Conservation (phyloP, 1,284 basidiomycete species). For the Puccinia horiana region DNA sequence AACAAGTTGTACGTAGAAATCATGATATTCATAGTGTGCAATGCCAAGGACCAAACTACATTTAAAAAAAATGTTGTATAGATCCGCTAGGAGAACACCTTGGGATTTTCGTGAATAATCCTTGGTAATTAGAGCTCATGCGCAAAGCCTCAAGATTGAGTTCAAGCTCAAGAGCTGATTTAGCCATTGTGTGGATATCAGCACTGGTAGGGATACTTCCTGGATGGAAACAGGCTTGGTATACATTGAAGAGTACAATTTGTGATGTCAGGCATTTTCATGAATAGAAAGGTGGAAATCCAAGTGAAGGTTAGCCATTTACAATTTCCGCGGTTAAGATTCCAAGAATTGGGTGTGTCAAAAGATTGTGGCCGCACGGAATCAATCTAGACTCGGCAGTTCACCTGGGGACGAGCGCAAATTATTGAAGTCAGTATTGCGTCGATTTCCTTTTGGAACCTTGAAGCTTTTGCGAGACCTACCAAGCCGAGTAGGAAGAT, state of each 20-base stretch:
- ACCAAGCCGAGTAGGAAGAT: slow-evolving; percentile 81
- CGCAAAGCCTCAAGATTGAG: neutral
- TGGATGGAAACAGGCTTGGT: neutral
- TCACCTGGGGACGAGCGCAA: neutral
- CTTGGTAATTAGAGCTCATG: neutral
- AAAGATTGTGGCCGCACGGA: neutral
- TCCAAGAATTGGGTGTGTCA: slow-evolving; percentile 17
- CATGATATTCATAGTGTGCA: too few species aligned
- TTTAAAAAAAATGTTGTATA: neutral
- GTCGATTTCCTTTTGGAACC: neutral
- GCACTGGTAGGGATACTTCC: neutral
- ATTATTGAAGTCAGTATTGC: neutral
- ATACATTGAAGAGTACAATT: slow-evolving; percentile 5
- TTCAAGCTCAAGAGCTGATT: neutral
- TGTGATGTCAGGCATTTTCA: neutral
- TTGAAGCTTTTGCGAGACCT: neutral
- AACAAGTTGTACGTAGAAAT: too few species aligned
- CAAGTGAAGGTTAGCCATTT: neutral
- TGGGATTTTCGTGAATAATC: neutral
- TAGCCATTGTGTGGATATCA: neutral
- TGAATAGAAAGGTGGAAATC: neutral
- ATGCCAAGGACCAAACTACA: neutral
- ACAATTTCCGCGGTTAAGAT: neutral
- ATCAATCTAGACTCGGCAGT: neutral
- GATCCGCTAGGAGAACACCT: too few species aligned